These are phyloP conservation scores for Magnusiomyces sp. DNA, from an alignment of 1,139 yeast genomes.

Conservation along the genomic window DNA sequence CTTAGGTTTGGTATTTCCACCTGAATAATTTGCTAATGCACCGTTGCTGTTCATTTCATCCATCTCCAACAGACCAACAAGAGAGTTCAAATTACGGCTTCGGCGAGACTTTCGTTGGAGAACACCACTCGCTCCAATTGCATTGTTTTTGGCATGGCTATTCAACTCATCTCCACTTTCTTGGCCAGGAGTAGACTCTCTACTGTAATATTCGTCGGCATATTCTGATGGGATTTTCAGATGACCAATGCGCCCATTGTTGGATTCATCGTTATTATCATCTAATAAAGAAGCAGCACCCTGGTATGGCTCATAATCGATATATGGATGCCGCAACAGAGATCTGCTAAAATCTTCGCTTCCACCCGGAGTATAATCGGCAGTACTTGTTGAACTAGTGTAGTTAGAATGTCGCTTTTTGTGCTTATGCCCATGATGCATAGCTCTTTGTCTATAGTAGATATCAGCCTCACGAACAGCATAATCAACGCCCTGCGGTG, in stretches of 20 bases:
- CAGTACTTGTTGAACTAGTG: not conserved
- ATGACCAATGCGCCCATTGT: too few species aligned
- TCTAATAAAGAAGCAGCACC: not conserved
- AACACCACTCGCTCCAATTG: not conserved
- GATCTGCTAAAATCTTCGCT: too few species aligned
- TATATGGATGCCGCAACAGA: not conserved
- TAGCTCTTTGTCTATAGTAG: slow-evolving; percentile 22
- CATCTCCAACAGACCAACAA: slow-evolving; percentile 10
- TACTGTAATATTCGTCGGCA: too few species aligned
- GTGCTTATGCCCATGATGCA: slow-evolving; percentile 4
- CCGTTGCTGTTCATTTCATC: not conserved
- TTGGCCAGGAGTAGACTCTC: too few species aligned
- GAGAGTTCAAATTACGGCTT: slow-evolving; percentile 11
- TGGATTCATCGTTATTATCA: too few species aligned
- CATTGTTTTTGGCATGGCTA: too few species aligned
- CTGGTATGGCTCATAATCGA: not conserved
- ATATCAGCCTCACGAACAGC: slow-evolving; percentile 33
- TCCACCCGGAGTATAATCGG: not conserved
- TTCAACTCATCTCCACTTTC: too few species aligned
- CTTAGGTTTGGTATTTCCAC: too few species aligned
- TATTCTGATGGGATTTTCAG: too few species aligned
- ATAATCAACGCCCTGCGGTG: slow-evolving; percentile 24
- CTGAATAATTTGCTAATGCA: too few species aligned
- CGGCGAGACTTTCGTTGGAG: not conserved
- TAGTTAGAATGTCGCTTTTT: not conserved